These are phyloP conservation scores for Fusarium citri DNA, from an alignment of 2,329 filamentous ascomycete species.

Conservation along the genomic window DNA sequence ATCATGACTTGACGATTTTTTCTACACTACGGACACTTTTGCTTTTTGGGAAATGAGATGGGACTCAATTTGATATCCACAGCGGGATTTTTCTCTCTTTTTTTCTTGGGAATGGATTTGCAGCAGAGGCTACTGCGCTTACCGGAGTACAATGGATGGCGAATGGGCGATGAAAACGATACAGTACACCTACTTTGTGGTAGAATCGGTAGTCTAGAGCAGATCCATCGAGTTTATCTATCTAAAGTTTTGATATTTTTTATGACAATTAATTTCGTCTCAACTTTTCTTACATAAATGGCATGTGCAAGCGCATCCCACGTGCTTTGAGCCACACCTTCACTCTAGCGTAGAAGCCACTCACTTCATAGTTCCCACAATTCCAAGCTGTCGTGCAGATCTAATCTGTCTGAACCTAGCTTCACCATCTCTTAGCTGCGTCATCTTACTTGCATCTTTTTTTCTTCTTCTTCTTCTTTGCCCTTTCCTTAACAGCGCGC, in stretches of 20 bases:
- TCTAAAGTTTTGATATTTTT: conserved; percentile 22
- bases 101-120: conserved; percentile 13
- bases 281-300: conserved; percentile 23
- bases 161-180: conserved; percentile 18
- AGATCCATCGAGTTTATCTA: conserved; percentile 24
- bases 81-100: conserved; percentile 25
- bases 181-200: background rate
- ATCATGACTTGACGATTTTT: conserved; percentile 25
- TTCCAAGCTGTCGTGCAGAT: conserved; percentile 24
- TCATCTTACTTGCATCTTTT: conserved; percentile 18
- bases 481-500: background rate
- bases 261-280: conserved; percentile 30
- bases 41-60: conserved; percentile 11
- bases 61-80: conserved; percentile 27
- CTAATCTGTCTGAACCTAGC: conserved; percentile 7
- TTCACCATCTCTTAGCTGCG: conserved; percentile 20
- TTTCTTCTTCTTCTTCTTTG: background rate
- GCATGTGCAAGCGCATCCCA: conserved; percentile 27
- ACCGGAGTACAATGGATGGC: conserved; percentile 33
- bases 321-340: conserved; percentile 17
- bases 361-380: conserved; percentile 13
- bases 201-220: conserved; percentile 23
- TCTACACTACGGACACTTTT: conserved; percentile 10
- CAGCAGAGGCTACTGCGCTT: conserved; percentile 16
- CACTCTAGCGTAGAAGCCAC: conserved; percentile 20